These are phyloP conservation scores for Eucalyptus cloeziana DNA, from an alignment of 345 rosid genomes.

Conservation along the genomic window DNA sequence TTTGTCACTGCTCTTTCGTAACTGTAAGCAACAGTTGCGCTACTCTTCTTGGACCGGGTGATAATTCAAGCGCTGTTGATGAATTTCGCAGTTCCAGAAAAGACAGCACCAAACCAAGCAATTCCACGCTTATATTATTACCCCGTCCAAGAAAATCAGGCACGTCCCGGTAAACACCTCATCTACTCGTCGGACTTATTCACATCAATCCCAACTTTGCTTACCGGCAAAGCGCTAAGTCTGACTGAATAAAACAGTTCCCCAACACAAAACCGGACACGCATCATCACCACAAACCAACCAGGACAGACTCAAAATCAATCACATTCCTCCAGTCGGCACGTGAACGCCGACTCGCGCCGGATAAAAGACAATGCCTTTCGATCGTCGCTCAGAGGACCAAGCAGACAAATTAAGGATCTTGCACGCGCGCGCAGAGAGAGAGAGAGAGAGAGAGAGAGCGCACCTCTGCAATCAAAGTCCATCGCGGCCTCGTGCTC, in stretches of 20 bases:
- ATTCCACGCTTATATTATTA: background rate
- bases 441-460: background rate
- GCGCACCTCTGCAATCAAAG: conserved; percentile 36
- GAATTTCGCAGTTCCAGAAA: background rate
- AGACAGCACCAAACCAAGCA: background rate
- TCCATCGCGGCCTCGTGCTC: conserved; percentile 28
- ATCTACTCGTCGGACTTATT: background rate
- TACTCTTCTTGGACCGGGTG: background rate
- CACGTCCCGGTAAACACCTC: background rate
- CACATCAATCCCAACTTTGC: background rate
- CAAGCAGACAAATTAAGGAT: background rate
- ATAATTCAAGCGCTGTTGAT: background rate
- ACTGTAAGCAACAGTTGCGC: background rate
- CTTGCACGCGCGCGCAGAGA: background rate
- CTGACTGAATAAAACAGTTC: background rate
- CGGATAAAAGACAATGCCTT: background rate
- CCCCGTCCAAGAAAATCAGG: background rate
- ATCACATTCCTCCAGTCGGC: background rate
- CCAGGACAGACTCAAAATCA: background rate
- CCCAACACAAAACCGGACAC: background rate
- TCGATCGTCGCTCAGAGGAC: background rate
- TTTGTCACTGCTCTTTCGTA: background rate
- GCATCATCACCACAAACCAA: background rate
- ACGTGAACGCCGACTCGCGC: background rate
- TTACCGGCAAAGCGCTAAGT: background rate